Conservation (phyloP, 169 alveolate genomes). For the Plasmodium gaboni region DNA sequence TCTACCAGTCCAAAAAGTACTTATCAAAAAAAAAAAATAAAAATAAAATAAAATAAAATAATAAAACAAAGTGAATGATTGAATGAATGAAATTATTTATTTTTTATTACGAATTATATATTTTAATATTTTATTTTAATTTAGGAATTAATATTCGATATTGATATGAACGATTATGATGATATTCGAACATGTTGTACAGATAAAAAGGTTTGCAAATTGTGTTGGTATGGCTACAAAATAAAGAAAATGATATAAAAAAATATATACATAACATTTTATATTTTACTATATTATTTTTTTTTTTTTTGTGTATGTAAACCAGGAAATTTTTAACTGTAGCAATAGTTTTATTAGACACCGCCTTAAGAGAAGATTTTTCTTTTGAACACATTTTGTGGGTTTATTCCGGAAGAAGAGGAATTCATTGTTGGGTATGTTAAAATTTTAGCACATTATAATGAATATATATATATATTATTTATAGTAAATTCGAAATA, state of each 20-base stretch:
- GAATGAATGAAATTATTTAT: not conserved
- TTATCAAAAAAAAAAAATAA: too few relatives aligned
- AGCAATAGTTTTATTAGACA: constrained; percentile 86
- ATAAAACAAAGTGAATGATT: too few relatives aligned
- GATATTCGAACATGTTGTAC: constrained; percentile 98
- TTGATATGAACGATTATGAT: constrained; percentile 99
- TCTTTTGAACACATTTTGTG: constrained; percentile 95
- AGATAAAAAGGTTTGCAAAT: constrained; percentile 95
- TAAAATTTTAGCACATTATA: constrained; percentile 66
- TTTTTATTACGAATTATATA: not conserved
- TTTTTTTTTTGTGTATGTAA: not conserved
- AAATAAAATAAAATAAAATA: too few relatives aligned
- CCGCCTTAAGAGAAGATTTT: constrained; percentile 93
- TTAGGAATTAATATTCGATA: constrained; percentile 97
- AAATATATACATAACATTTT: too few relatives aligned
- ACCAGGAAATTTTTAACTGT: constrained; percentile 86
- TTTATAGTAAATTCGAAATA: too few relatives aligned
- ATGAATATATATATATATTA: not conserved
- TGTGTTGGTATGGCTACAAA: constrained; percentile 92
- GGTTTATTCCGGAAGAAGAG: constrained; percentile 99
- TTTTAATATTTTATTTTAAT: constrained; percentile 64
- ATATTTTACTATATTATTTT: not conserved
- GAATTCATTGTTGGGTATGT: constrained; percentile 99
- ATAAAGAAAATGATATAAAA: too few relatives aligned
- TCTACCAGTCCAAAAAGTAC: constrained; percentile 82